These are phyloP conservation scores for Erythrophleum ivorense DNA, from an alignment of 331 rosid genomes.

Conservation along the genomic window DNA sequence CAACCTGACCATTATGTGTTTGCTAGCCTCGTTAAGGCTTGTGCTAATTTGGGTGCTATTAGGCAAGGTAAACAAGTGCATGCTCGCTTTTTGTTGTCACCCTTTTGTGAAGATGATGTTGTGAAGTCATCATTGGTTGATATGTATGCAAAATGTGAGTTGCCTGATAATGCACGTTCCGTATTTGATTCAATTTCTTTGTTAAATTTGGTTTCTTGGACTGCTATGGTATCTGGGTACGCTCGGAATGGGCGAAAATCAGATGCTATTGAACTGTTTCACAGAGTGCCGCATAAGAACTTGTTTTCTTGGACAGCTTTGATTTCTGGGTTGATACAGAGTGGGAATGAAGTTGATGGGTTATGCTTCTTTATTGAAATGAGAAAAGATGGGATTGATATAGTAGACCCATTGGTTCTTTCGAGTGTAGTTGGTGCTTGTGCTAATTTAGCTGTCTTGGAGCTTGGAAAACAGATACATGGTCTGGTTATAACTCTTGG, in stretches of 20 bases:
- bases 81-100: conserved; percentile 60
- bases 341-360: conserved; percentile 68
- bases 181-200: conserved; percentile 63
- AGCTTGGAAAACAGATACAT: conserved; percentile 81
- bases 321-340: conserved; percentile 82
- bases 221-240: conserved; percentile 76
- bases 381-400: conserved; percentile 60
- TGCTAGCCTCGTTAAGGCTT: conserved; percentile 69
- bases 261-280: conserved; percentile 63
- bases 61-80: conserved; percentile 68
- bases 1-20: conserved; percentile 81
- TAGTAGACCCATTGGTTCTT: conserved; percentile 74
- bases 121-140: conserved; percentile 80
- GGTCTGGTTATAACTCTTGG: conserved; percentile 63
- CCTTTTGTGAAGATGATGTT: conserved; percentile 60
- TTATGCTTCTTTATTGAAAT: conserved; percentile 63
- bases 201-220: conserved; percentile 64
- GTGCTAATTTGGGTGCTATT: conserved; percentile 53
- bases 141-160: conserved; percentile 71
- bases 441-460: conserved; percentile 73
- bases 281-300: conserved; percentile 48
- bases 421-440: conserved; percentile 79
- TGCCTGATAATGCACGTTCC: conserved; percentile 58
- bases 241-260: conserved; percentile 66
- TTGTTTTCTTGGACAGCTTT: conserved; percentile 87